Conservation (phyloP, 768 basidiomycete genomes). For the Dentipellis fragilis region DNA sequence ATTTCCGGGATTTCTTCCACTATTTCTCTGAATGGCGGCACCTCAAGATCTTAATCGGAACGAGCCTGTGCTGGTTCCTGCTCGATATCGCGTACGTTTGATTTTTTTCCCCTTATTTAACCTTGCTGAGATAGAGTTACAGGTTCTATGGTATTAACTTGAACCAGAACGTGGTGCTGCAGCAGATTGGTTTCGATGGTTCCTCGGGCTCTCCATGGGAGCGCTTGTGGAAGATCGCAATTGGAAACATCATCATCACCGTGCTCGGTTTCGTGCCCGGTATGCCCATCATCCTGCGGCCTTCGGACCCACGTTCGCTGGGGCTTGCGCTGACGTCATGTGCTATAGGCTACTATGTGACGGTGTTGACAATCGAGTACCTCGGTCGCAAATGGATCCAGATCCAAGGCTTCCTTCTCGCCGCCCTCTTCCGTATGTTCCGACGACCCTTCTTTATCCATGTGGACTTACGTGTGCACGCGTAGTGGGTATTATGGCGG, state of each 20-base stretch:
- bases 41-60: slow-evolving; percentile 56
- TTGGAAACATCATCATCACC: slow-evolving; percentile 64
- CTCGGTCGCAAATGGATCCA: slow-evolving; percentile 72
- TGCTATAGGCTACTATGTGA: slow-evolving; percentile 54
- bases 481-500: slow-evolving; percentile 60
- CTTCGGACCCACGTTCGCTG: neutral
- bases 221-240: slow-evolving; percentile 55
- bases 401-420: slow-evolving; percentile 60
- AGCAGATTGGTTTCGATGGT: slow-evolving; percentile 62
- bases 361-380: slow-evolving; percentile 60
- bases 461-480: neutral
- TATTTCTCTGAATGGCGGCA: slow-evolving; percentile 74
- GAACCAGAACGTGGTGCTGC: slow-evolving; percentile 71
- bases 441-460: neutral
- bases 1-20: slow-evolving; percentile 38
- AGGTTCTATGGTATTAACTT: slow-evolving; percentile 72
- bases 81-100: slow-evolving; percentile 54
- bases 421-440: slow-evolving; percentile 54
- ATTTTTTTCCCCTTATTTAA: neutral
- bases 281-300: no score
- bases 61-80: slow-evolving; percentile 63
- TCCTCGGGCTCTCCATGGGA: slow-evolving; percentile 47
- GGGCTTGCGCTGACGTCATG: neutral
- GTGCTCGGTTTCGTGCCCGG: slow-evolving; percentile 71
- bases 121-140: neutral